Base-by-base conservation (phyloP, 768 basidiomycete genomes). In the Russula brevipes region DNA sequence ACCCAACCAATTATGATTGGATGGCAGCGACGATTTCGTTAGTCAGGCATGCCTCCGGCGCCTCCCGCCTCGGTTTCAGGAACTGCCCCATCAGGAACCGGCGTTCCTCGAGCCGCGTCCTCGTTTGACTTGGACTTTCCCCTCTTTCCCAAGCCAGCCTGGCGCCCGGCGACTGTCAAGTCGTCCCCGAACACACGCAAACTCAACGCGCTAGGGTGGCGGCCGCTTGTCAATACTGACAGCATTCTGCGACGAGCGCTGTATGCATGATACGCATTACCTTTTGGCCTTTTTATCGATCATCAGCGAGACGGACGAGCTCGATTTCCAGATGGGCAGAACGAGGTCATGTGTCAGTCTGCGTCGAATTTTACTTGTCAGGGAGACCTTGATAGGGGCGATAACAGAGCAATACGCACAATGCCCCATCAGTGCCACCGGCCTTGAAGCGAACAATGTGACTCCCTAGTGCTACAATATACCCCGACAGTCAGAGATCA, bases 291-390 rank as follows among this genome's bases (percentile, higher is more conserved):
- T 90, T 75, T 98, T 99, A 76, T 98, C 94, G 58, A 97, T 85
- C 93, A 98, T 94, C 61, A 98, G 79, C 0, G 88, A 85, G 57
- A 96, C 72, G 0, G 94, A 96, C 12, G 86, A 84, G 62, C 87
- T 88, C 2, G 93, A 94, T 75, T 91, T 94, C 97, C 96, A 98
- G 56, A 98, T 81, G 0, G 97, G 96, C n/a, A 98, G 76, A n/a
- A 88, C 74, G 31, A 98, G 79, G 56, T 93, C 87, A 67, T 91
- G 85, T n/a, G 81, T 77, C 41, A 93, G 77, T 5, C 89, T 94
- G 52, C 1, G 24, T 44, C 30, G 39, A 59, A 38, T 30, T 39
- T 12, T 51, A 39, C n/a, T 30, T 12, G 19, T 60, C 35, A 54
- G 24, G 19, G 17, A 24, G 3, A 39, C n/a, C 36, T 16, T 11